Conservation (phyloP, 768 basidiomycete species). For the Tulasnella sp. region DNA sequence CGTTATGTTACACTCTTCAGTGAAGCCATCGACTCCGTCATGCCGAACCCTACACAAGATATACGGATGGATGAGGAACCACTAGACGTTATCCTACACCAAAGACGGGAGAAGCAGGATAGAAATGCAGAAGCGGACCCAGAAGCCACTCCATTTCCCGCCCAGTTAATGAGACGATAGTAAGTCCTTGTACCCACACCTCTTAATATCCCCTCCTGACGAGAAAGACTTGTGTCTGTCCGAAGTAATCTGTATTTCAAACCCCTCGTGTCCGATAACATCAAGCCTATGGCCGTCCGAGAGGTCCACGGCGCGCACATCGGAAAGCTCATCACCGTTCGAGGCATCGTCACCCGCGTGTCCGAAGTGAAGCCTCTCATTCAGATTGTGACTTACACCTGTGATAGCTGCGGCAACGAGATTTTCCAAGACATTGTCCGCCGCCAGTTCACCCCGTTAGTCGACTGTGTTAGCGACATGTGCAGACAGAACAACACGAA, state of each 20-base stretch:
- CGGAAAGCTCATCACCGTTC: conserved; percentile 90
- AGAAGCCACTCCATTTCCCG: conserved; percentile 59
- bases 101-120: conserved; percentile 80
- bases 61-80: conserved; percentile 89
- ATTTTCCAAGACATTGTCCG: conserved; percentile 95
- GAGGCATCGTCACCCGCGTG: conserved; percentile 96
- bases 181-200: conserved; percentile 36
- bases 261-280: conserved; percentile 48
- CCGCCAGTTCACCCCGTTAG: conserved; percentile 82
- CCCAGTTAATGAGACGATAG: conserved; percentile 90
- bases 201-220: conserved; percentile 15
- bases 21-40: conserved; percentile 79
- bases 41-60: conserved; percentile 82
- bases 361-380: conserved; percentile 98
- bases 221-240: too few relatives aligned
- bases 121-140: conserved; percentile 59
- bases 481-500: conserved; percentile 78
- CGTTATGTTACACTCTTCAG: conserved; percentile 86
- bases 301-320: conserved; percentile 78
- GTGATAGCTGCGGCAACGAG: conserved; percentile 95
- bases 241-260: conserved; percentile 90
- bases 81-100: conserved; percentile 92
- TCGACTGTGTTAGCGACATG: conserved; percentile 78
- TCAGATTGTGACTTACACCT: conserved; percentile 95
- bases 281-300: conserved; percentile 71